A percentile compares a stretch with the other conserved stretches of the same genome.
These are phyloP conservation scores for Cladosporium sp. DNA, from an alignment of 2,329 filamentous ascomycete species.

Conservation along the genomic window DNA sequence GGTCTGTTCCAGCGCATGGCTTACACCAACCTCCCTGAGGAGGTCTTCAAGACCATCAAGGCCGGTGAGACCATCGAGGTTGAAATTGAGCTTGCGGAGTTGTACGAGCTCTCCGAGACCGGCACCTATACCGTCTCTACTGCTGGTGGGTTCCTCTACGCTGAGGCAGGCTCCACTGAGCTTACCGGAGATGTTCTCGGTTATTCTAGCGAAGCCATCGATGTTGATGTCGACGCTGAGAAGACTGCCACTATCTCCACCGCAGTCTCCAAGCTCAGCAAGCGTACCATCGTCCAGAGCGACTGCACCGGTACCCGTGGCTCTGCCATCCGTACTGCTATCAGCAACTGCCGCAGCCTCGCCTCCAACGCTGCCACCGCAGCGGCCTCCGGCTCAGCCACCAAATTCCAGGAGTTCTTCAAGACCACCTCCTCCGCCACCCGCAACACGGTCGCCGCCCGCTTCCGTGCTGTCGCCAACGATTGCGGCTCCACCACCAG, in stretches of 20 bases:
- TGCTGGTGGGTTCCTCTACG: conserved; percentile 58
- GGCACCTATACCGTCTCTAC: conserved; percentile 54
- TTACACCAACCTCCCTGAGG: conserved; percentile 47
- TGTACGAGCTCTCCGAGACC: conserved; percentile 40
- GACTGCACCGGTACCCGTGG: conserved; percentile 50
- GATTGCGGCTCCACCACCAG: conserved; percentile 57
- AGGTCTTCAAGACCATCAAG: conserved; percentile 53
- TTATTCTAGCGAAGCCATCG: conserved; percentile 61
- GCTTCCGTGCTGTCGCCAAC: conserved; percentile 53
- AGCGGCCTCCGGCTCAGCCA: conserved; percentile 47
- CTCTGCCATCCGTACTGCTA: conserved; percentile 50
- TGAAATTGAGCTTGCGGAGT: conserved; percentile 57
- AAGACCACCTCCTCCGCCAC: conserved; percentile 53
- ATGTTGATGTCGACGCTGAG: conserved; percentile 57
- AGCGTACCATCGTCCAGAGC: conserved; percentile 54
- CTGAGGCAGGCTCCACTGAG: conserved; percentile 52
- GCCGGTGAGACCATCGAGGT: conserved; percentile 52
- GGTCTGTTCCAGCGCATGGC: conserved; percentile 55
- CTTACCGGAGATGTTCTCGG: conserved; percentile 55
- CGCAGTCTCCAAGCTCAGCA: conserved; percentile 45
- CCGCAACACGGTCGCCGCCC: conserved; percentile 53
- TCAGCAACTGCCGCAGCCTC: conserved; percentile 57
- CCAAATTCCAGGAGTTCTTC: conserved; percentile 50
- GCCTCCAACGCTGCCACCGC: conserved; percentile 56
- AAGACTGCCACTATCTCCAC: conserved; percentile 54